These are phyloP conservation scores for Hanseniaspora gamundiae DNA, from an alignment of 1,139 yeast genomes.

Conservation along the genomic window DNA sequence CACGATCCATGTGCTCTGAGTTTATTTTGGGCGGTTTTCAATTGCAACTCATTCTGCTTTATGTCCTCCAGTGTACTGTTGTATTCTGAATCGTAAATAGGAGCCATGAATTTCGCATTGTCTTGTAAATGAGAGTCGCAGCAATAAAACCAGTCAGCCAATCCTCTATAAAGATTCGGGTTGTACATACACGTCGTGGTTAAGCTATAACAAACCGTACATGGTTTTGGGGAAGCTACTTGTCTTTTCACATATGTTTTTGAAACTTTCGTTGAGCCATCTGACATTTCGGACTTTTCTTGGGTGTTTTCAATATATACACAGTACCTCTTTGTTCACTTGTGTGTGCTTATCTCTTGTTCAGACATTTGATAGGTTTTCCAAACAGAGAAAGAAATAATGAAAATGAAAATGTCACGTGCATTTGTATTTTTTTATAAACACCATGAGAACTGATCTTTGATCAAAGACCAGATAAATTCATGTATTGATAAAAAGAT, in stretches of 20 bases:
- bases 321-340: too few relatives aligned
- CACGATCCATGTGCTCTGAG: neutral
- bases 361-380: too few relatives aligned
- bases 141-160: conserved; percentile 1
- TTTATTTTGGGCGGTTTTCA: neutral
- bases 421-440: too few relatives aligned
- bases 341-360: too few relatives aligned
- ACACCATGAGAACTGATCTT: too few relatives aligned
- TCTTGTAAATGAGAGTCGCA: neutral
- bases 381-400: too few relatives aligned
- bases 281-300: neutral
- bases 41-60: neutral
- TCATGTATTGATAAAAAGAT: too few relatives aligned
- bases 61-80: neutral
- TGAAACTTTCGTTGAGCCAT: neutral
- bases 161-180: neutral
- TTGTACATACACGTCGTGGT: conserved; percentile 1
- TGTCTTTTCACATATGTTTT: neutral
- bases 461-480: too few relatives aligned
- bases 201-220: neutral
- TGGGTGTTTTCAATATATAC: neutral
- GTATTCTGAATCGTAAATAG: neutral
- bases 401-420: too few relatives aligned
- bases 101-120: neutral
- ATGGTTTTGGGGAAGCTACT: neutral